Base-by-base conservation (phyloP, 2,329 filamentous ascomycete species). In the Paraconiothyrium brasiliense region DNA sequence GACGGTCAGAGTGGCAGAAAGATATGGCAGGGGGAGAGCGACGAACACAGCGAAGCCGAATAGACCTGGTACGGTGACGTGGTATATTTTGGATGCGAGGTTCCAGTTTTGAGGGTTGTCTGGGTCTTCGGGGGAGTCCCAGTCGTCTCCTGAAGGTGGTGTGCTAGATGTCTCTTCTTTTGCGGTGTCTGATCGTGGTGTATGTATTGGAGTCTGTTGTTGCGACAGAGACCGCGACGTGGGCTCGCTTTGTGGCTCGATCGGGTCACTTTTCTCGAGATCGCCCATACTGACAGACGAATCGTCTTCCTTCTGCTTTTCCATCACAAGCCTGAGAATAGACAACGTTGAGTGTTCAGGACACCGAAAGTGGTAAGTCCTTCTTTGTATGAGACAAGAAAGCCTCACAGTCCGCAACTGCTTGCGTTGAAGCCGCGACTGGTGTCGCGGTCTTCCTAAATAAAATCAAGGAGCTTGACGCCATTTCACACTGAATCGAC, bases 51-150 rank as follows among this genome's bases (percentile, higher is more conserved):
- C 70, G 54, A 79, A 81, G 1, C 74, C 73, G 14, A 79, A 72
- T 1, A 76, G 58, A 8, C 73, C 78, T 9, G 80, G 74, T 8
- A 75, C 67, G 4, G 71, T 52, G 0, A 72, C 74, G 54, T 80
- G 76, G 47, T 76, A 77, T 24, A 75, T 54, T 16, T 74, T 70
- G 27, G 9, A 24, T 13, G 58, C 58, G 11, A 46, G 27, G 13
- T 16, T 44, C 46, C 80, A 82, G 46, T 80, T 80, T 58, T 73
- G 69, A 10, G 80, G 80, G 43, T 81, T 81, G 2, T 73, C 75
- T 67, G 66, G 67, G 64, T 68, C 66, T 63, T 67, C 61, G 59
- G 58, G 69, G 11, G 52, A 24, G 14, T 52, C 27, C 54, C 50
- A 51, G 27, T 54, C 49, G 13, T 20, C 11, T 20, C 1, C 52